phyloP scores from a whole-genome alignment of 352 stramenopile genomes.

The Phytophthora foliorum region DNA sequence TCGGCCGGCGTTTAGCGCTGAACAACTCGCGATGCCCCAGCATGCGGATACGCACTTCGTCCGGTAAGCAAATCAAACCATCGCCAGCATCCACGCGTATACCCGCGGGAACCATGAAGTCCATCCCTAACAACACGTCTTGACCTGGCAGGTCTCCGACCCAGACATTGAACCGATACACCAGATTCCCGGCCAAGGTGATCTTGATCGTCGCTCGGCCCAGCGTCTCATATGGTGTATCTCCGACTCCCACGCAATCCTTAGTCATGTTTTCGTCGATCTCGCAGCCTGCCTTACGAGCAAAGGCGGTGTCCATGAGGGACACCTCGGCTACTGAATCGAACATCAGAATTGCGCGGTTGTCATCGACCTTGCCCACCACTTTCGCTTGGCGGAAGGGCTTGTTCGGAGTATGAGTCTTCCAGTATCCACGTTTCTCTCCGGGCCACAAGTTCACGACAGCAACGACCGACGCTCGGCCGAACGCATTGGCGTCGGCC shows the following conservation, averaged over 20 bases:
- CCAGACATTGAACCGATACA: constrained; percentile 14
- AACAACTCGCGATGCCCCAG: no score
- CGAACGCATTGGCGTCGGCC: not conserved
- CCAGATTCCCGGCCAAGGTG: constrained; percentile 10
- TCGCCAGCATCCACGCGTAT: not conserved
- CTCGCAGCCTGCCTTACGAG: constrained; percentile 18
- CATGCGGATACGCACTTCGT: constrained; percentile 3
- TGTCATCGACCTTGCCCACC: constrained; percentile 14
- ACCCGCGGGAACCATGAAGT: constrained; percentile 21
- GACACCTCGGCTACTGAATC: constrained; percentile 35
- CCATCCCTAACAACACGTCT: constrained; percentile 20
- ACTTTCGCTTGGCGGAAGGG: not conserved
- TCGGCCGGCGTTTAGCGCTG: no score
- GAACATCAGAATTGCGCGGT: constrained; percentile 20
- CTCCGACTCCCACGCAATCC: constrained; percentile 16
- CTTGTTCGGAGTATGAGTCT: no score
- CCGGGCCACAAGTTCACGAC: no score
- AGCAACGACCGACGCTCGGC: not conserved
- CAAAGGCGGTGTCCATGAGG: constrained; percentile 22
- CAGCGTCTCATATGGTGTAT: not conserved
- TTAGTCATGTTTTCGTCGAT: constrained; percentile 13
- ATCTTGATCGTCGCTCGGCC: not conserved
- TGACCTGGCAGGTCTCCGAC: constrained; percentile 7
- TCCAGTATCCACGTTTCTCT: no score
- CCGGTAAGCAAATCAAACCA: constrained; percentile 3